phyloP scores from a whole-genome alignment of 371 early-diverging fungal species.

The Synchytrium microbalum region DNA sequence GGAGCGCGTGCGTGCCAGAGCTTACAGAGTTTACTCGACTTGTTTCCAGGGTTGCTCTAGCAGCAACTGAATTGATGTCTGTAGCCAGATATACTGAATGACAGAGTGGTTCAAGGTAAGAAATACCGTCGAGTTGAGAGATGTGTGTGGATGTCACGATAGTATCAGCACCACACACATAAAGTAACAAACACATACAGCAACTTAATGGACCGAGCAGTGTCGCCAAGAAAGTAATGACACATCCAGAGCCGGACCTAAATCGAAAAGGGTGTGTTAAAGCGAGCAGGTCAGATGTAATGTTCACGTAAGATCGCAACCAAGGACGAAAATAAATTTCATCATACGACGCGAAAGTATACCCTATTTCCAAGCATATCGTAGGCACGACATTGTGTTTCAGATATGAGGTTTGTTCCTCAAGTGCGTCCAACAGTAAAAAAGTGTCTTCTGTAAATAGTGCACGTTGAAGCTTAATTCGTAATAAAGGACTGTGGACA shows the following conservation, averaged over 20 bases:
- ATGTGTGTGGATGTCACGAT: not conserved
- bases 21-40: slow-evolving; percentile 40
- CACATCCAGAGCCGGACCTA: slow-evolving; percentile 85
- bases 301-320: not conserved
- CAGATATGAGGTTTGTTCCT: slow-evolving; percentile 55
- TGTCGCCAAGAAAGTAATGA: slow-evolving; percentile 61
- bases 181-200: not conserved
- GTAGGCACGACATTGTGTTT: slow-evolving; percentile 48
- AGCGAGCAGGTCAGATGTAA: not conserved
- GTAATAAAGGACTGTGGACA: not conserved
- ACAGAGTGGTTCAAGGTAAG: not conserved
- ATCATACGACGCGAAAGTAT: slow-evolving; percentile 8
- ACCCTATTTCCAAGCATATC: slow-evolving; percentile 82
- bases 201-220: slow-evolving; percentile 24
- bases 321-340: not conserved
- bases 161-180: not conserved
- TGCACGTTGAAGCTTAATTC: not conserved
- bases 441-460: slow-evolving; percentile 77
- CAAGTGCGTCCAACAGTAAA: slow-evolving; percentile 84
- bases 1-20: slow-evolving; percentile 13
- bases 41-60: slow-evolving; percentile 55
- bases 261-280: not conserved
- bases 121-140: slow-evolving; percentile 23
- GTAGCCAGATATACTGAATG: slow-evolving; percentile 54
- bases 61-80: slow-evolving; percentile 77